A percentile compares a stretch with the other conserved stretches of the same genome.
Conservation (phyloP, 2,329 filamentous ascomycete species). For the Exophiala bonariae region DNA sequence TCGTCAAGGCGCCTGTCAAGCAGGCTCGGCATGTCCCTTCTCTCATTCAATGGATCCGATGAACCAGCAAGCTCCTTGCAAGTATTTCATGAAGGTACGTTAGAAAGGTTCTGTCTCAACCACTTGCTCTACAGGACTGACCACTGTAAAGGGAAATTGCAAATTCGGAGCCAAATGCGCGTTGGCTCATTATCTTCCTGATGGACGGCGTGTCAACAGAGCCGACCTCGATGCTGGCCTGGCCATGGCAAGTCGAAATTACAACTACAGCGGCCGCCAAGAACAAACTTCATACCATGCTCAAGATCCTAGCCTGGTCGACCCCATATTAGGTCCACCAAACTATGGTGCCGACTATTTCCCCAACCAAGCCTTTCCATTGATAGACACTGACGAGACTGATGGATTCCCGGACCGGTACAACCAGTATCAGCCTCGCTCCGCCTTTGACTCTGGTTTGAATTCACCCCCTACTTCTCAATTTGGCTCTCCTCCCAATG, state of each 20-base stretch:
- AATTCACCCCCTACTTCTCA: slow-evolving; percentile 60
- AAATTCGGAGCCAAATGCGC: slow-evolving; percentile 98
- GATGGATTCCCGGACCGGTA: slow-evolving; percentile 34
- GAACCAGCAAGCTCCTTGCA: slow-evolving; percentile 85
- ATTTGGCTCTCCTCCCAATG: slow-evolving; percentile 83
- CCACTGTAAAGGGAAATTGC: slow-evolving; percentile 76
- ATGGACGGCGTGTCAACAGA: slow-evolving; percentile 87
- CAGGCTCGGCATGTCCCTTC: slow-evolving; percentile 93
- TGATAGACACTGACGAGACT: slow-evolving; percentile 44
- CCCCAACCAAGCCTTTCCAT: slow-evolving; percentile 42
- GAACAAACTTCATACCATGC: slow-evolving; percentile 63
- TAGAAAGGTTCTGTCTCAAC: slow-evolving; percentile 2
- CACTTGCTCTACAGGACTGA: slow-evolving; percentile 27
- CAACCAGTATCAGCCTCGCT: slow-evolving; percentile 49
- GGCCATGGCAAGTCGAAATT: slow-evolving; percentile 42
- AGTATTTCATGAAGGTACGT: slow-evolving; percentile 95
- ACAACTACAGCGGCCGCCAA: slow-evolving; percentile 55
- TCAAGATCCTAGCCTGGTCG: slow-evolving; percentile 72
- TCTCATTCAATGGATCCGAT: slow-evolving; percentile 86
- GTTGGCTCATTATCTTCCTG: slow-evolving; percentile 90
- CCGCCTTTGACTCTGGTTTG: slow-evolving; percentile 59
- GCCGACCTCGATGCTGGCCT: slow-evolving; percentile 50
- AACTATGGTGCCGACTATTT: slow-evolving; percentile 36
- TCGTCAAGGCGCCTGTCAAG: slow-evolving; percentile 91
- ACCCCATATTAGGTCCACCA: slow-evolving; percentile 65